Percentiles rank a stretch among this genome's conserved stretches.
Evolutionary conservation across 2,329 filamentous ascomycete species (phyloP).

Genomic region (Berkeleyomyces rouxiae): DNA sequence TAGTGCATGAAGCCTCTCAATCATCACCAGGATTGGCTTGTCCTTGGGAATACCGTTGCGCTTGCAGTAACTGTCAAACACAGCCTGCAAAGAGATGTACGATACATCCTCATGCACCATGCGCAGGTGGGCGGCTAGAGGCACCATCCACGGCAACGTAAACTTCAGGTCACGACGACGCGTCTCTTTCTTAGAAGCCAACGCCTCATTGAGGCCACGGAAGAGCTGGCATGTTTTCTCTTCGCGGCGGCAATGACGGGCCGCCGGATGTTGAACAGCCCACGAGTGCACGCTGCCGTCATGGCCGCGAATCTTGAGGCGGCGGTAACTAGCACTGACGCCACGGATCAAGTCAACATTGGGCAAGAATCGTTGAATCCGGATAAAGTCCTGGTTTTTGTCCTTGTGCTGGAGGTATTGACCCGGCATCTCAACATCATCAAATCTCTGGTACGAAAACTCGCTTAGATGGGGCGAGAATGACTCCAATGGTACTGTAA

Average conservation of each 20-base stretch:
- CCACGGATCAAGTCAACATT: conserved; percentile 85
- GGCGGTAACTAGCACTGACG: conserved; percentile 77
- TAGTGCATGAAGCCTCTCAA: conserved; percentile 77
- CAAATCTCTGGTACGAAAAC: conserved; percentile 94
- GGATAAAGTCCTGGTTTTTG: conserved; percentile 96
- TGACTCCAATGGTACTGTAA: conserved; percentile 58
- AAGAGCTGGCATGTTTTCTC: conserved; percentile 93
- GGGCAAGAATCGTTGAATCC: conserved; percentile 91
- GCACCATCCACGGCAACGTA: conserved; percentile 88
- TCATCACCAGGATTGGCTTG: conserved; percentile 83
- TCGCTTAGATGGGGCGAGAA: conserved; percentile 88
- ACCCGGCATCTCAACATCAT: conserved; percentile 93
- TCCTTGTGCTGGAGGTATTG: conserved; percentile 96
- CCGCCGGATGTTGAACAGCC: conserved; percentile 88
- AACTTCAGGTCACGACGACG: conserved; percentile 88
- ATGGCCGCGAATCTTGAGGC: conserved; percentile 90
- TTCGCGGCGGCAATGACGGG: conserved; percentile 79
- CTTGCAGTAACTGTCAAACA: conserved; percentile 93
- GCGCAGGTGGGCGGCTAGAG: conserved; percentile 82
- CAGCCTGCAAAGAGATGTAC: conserved; percentile 82
- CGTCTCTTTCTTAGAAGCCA: conserved; percentile 87
- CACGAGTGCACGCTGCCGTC: conserved; percentile 96
- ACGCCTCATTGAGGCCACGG: conserved; percentile 86
- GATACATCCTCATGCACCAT: conserved; percentile 92
- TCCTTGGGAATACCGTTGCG: conserved; percentile 80